phyloP scores from a whole-genome alignment of 202 grass and related monocot species.

The Schoenoplectus triqueter region DNA sequence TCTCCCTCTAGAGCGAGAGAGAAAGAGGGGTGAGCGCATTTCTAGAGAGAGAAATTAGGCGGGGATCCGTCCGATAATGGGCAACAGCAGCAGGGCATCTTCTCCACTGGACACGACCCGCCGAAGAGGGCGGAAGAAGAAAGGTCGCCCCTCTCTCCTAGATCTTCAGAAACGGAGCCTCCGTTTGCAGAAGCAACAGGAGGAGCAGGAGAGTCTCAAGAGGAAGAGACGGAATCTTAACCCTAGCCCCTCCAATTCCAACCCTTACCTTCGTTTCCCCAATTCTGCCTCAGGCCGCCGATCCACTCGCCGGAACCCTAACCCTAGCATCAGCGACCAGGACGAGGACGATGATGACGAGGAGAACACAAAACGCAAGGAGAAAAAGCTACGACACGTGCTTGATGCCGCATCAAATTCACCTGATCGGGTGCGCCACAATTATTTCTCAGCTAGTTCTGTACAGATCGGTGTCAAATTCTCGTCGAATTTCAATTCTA shows the following conservation, averaged over 20 bases:
- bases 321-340: slow-evolving; percentile 38
- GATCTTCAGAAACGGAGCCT: slow-evolving; percentile 60
- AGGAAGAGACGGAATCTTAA: slow-evolving; percentile 65
- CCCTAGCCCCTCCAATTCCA: slow-evolving; percentile 41
- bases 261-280: neutral
- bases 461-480: slow-evolving; percentile 26
- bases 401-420: neutral
- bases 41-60: neutral
- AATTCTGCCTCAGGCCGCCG: neutral
- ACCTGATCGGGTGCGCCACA: slow-evolving; percentile 35
- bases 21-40: neutral
- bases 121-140: slow-evolving; percentile 71
- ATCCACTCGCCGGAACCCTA: slow-evolving; percentile 49
- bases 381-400: slow-evolving; percentile 75
- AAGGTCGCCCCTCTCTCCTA: slow-evolving; percentile 55
- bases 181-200: slow-evolving; percentile 50
- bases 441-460: slow-evolving; percentile 37
- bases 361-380: slow-evolving; percentile 51
- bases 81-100: slow-evolving; percentile 42
- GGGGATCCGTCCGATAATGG: slow-evolving; percentile 29
- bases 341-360: slow-evolving; percentile 45
- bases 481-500: slow-evolving; percentile 47
- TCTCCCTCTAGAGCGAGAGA: slow-evolving; percentile 14
- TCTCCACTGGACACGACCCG: slow-evolving; percentile 33
- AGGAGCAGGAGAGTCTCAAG: slow-evolving; percentile 56